A percentile compares a stretch with the other conserved stretches of the same genome.
These are phyloP conservation scores for Lachancea fermentati DNA, from an alignment of 805 yeast genomes.

Conservation along the genomic window DNA sequence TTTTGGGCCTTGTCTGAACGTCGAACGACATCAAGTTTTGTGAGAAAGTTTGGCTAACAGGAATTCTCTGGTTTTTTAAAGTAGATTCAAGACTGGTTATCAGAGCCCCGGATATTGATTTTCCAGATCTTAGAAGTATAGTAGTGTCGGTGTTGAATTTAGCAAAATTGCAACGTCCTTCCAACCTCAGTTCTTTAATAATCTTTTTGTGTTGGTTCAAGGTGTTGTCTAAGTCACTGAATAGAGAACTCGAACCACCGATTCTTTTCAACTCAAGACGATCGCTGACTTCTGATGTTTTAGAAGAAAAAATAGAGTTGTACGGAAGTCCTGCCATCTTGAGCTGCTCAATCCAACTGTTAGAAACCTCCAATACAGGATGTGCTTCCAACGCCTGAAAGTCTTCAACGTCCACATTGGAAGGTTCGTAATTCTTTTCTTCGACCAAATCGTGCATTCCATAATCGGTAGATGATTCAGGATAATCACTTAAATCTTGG, in stretches of 20 bases:
- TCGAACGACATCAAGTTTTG: slow-evolving; percentile 23
- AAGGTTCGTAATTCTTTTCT: slow-evolving; percentile 68
- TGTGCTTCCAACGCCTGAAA: slow-evolving; percentile 39
- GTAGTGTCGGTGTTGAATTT: slow-evolving; percentile 17
- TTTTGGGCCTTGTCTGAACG: slow-evolving; percentile 24
- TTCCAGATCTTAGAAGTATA: slow-evolving; percentile 14
- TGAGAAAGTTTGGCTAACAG: slow-evolving; percentile 16
- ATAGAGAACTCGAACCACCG: slow-evolving; percentile 40
- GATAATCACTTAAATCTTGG: slow-evolving; percentile 15
- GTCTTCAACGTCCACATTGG: slow-evolving; percentile 43
- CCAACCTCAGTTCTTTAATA: slow-evolving; percentile 26
- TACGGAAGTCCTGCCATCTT: slow-evolving; percentile 38
- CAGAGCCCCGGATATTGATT: slow-evolving; percentile 1
- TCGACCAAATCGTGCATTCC: slow-evolving; percentile 38
- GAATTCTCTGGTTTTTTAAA: slow-evolving; percentile 8
- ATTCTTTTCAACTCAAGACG: background rate
- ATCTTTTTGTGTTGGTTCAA: slow-evolving; percentile 27
- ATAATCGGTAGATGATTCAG: slow-evolving; percentile 15
- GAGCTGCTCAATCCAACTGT: slow-evolving; percentile 62
- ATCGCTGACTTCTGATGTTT: slow-evolving; percentile 4
- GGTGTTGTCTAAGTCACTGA: slow-evolving; percentile 31
- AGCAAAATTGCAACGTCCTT: slow-evolving; percentile 19
- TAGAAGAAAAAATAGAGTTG: slow-evolving; percentile 31
- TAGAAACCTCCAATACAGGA: slow-evolving; percentile 45
- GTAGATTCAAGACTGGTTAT: slow-evolving; percentile 3